Percentiles rank a stretch among this genome's conserved stretches.
These are phyloP conservation scores for Limtongozyma cylindracea DNA, from an alignment of 805 yeast genomes.

Conservation along the genomic window DNA sequence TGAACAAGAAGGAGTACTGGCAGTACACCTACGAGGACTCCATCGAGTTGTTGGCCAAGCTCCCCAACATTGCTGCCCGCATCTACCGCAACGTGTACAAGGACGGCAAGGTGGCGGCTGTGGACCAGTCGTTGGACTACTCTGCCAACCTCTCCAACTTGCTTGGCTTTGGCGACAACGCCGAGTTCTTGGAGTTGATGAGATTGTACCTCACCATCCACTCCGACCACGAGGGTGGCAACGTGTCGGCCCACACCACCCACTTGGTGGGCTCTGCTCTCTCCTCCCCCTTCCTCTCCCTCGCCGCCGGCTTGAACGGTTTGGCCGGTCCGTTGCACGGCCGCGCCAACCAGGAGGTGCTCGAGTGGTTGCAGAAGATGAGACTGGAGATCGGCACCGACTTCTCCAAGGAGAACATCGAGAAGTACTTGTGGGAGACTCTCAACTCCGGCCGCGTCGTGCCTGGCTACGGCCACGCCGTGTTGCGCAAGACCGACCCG, in stretches of 20 bases:
- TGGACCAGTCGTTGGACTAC: constrained; percentile 36
- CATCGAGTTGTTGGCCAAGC: constrained; percentile 40
- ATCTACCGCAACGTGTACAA: constrained; percentile 39
- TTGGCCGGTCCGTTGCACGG: constrained; percentile 78
- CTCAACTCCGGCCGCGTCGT: constrained; percentile 54
- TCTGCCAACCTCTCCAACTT: constrained; percentile 42
- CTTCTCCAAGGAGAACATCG: constrained; percentile 24
- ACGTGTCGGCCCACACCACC: constrained; percentile 62
- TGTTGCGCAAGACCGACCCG: constrained; percentile 63
- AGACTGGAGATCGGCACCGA: constrained; percentile 39
- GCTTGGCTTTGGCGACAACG: constrained; percentile 31
- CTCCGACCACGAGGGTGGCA: constrained; percentile 71
- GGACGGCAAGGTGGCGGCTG: constrained; percentile 21
- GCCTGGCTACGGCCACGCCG: constrained; percentile 83
- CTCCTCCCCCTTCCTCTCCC: constrained; percentile 50
- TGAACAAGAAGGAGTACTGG: constrained; percentile 51
- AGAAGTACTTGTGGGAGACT: constrained; percentile 43
- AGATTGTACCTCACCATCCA: constrained; percentile 53
- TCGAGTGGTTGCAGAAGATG: constrained; percentile 46
- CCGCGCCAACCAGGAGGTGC: constrained; percentile 67
- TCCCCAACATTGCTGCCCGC: constrained; percentile 53
- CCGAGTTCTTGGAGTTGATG: constrained; percentile 42
- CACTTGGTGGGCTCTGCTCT: constrained; percentile 67
- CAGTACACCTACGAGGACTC: constrained; percentile 51
- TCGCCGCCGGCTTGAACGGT: constrained; percentile 62